Percentiles rank a stretch among this genome's conserved stretches.
Conservation (phyloP, 2,329 filamentous ascomycete genomes). For the Drechslerella stenobrocha region DNA sequence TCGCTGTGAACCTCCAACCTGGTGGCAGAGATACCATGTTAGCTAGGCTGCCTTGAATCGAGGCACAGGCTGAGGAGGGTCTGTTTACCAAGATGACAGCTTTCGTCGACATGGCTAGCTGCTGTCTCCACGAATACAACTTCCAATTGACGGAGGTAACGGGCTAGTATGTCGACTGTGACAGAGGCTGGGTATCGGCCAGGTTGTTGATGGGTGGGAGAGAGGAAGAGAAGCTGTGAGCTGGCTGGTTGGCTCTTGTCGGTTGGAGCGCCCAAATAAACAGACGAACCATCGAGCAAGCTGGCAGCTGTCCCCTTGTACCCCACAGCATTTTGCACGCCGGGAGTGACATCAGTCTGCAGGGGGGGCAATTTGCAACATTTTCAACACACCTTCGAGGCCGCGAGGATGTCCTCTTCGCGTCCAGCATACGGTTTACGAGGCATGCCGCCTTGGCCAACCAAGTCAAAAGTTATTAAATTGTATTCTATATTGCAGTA, state of each 20-base stretch:
- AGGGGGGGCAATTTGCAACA: neutral
- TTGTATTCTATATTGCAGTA: too few species aligned
- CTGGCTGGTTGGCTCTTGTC: constrained; percentile 1
- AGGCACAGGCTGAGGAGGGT: constrained; percentile 3
- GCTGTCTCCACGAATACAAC: neutral
- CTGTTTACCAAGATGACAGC: constrained; percentile 82
- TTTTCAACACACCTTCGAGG: constrained; percentile 3
- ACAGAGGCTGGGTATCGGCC: neutral
- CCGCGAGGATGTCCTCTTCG: too few species aligned
- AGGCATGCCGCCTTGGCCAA: too few species aligned
- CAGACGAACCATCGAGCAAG: neutral
- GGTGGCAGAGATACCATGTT: constrained; percentile 49
- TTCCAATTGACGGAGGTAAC: constrained; percentile 21
- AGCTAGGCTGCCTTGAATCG: constrained; percentile 48
- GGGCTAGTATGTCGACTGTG: neutral
- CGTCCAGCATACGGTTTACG: too few species aligned
- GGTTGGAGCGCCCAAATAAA: neutral
- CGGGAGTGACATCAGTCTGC: too few species aligned
- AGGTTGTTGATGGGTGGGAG: neutral
- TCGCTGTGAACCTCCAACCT: constrained; percentile 94
- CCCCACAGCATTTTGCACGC: too few species aligned
- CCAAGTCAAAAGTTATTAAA: too few species aligned
- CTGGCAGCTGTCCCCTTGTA: too few species aligned
- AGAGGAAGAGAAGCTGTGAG: neutral
- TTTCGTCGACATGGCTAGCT: constrained; percentile 66